Evolutionary conservation across 768 basidiomycete species (phyloP).

Genomic region (Cantharellus cinnabarinus): DNA sequence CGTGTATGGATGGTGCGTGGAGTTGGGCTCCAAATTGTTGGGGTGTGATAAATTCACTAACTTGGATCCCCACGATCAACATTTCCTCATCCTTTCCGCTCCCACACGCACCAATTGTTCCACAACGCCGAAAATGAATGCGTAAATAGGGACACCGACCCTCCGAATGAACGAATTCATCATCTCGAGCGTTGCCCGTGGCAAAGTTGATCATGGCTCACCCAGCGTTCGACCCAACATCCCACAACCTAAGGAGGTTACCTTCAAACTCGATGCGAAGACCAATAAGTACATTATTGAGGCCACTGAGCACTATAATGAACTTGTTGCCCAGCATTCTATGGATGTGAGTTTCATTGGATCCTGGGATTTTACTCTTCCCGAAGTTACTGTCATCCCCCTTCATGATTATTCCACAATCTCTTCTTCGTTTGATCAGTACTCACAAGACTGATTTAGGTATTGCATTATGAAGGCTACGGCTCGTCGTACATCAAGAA

Average conservation of each 20-base stretch:
- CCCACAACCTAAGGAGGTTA: conserved; percentile 41
- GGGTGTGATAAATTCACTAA: not conserved
- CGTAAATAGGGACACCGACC: conserved; percentile 74
- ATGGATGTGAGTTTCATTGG: conserved; percentile 34
- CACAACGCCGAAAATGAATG: no score
- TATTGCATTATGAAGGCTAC: conserved; percentile 71
- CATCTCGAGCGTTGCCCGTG: conserved; percentile 47
- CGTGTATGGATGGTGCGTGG: conserved; percentile 31
- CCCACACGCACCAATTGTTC: no score
- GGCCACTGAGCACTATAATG: conserved; percentile 51
- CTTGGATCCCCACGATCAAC: conserved; percentile 10
- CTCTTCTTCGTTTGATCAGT: conserved; percentile 2
- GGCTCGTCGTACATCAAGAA: conserved; percentile 76
- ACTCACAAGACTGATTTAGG: conserved; percentile 18
- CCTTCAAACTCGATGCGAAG: conserved; percentile 42
- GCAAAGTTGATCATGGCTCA: conserved; percentile 60
- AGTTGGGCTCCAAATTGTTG: not conserved
- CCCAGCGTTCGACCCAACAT: conserved; percentile 21
- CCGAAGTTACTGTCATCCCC: no score
- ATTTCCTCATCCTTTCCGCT: no score
- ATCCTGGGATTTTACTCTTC: not conserved
- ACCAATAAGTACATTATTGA: conserved; percentile 31
- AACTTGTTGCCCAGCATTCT: conserved; percentile 58
- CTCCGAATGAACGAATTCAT: conserved; percentile 90
- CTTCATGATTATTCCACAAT: not conserved